These are phyloP conservation scores for Apium graveolens DNA, from an alignment of 129 eudicot genomes.

Conservation along the genomic window DNA sequence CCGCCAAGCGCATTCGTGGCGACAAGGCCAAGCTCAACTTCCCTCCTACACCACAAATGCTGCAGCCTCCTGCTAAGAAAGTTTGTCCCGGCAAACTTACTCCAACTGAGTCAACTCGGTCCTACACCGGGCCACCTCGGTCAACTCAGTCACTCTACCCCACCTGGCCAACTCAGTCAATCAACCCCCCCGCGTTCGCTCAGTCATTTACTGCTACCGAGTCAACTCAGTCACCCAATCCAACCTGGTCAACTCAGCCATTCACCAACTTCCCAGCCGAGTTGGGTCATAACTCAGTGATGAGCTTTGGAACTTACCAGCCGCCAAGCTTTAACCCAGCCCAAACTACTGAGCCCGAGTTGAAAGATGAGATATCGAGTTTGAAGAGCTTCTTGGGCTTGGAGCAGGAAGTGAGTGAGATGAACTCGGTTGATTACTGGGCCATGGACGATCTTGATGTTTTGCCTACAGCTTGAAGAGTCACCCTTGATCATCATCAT, in stretches of 20 bases:
- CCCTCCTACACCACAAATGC: conserved; percentile 18
- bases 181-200: no score
- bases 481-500: background rate
- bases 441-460: conserved; percentile 37
- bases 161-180: background rate
- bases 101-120: conserved; percentile 17
- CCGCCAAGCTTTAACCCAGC: conserved; percentile 16
- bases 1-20: conserved; percentile 75
- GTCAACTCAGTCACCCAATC: background rate
- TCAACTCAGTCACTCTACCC: no score
- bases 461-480: background rate
- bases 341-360: conserved; percentile 24
- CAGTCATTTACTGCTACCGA: no score
- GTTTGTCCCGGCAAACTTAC: conserved; percentile 9
- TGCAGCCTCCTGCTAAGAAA: conserved; percentile 43
- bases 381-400: conserved; percentile 54
- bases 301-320: conserved; percentile 12
- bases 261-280: background rate
- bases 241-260: conserved; percentile 2
- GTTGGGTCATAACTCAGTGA: conserved; percentile 1
- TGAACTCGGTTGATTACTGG: conserved; percentile 40
- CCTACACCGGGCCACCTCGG: background rate
- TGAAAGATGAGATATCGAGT: conserved; percentile 52
- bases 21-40: conserved; percentile 92
- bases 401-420: conserved; percentile 34